Percentiles rank a stretch among this genome's conserved stretches.
Conservation (phyloP, 1,284 basidiomycete genomes). For the Mycosarcoma mackinlayi region DNA sequence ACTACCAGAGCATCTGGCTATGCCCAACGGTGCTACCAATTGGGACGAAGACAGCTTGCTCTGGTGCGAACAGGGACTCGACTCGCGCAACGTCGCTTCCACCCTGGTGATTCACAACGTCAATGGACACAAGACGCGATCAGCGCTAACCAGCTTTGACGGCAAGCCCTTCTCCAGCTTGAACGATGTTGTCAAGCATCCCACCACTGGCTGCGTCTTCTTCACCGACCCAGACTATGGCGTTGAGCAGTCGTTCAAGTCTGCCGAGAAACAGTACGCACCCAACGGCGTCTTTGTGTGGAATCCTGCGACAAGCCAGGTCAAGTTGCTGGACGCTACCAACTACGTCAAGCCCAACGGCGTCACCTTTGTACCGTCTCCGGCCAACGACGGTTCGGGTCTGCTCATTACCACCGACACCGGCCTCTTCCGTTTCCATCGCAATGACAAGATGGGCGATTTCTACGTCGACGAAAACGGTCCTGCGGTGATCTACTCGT, state of each 20-base stretch:
- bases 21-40: constrained; percentile 43
- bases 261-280: constrained; percentile 28
- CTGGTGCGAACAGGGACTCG: constrained; percentile 51
- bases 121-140: constrained; percentile 7
- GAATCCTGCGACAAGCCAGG: constrained; percentile 31
- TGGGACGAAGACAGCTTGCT: constrained; percentile 44
- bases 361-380: constrained; percentile 43
- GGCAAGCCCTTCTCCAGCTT: constrained; percentile 52
- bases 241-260: constrained; percentile 50
- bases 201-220: constrained; percentile 40
- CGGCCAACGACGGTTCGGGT: constrained; percentile 32
- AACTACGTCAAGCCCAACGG: constrained; percentile 51
- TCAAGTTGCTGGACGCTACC: constrained; percentile 33
- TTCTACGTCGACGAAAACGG: constrained; percentile 38
- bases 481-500: constrained; percentile 33
- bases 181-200: constrained; percentile 48
- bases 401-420: constrained; percentile 47
- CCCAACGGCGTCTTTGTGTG: constrained; percentile 50
- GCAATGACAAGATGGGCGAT: constrained; percentile 34
- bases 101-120: constrained; percentile 35
- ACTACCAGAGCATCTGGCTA: constrained; percentile 27
- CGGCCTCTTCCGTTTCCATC: constrained; percentile 36
- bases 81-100: constrained; percentile 25
- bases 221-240: constrained; percentile 58
- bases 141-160: constrained; percentile 15